Percentiles rank a stretch among this genome's conserved stretches.
Evolutionary conservation across 75 land plant genomes (phyloP).

Genomic region (Cryptomeria japonica): DNA sequence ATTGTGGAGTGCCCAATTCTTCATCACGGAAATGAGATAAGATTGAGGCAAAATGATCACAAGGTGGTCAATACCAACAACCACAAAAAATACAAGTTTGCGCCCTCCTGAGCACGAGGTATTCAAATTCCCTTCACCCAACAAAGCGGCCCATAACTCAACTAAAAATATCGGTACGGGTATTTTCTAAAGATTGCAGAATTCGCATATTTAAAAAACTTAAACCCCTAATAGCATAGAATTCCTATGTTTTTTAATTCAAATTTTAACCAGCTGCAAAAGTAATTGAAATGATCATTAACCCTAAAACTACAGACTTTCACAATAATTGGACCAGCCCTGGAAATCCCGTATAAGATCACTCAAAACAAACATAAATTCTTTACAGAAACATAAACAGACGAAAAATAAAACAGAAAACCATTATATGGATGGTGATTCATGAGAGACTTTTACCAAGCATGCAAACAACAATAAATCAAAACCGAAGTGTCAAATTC

Average conservation of each 20-base stretch:
- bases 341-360: not conserved
- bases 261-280: not conserved
- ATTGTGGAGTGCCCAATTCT: no score
- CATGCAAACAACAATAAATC: slow-evolving; percentile 37
- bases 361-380: not conserved
- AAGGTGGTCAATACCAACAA: no score
- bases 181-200: no score
- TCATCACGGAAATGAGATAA: no score
- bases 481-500: slow-evolving; percentile 4
- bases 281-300: not conserved
- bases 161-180: no score
- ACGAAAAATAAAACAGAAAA: not conserved
- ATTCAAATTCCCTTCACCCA: no score
- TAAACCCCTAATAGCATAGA: not conserved
- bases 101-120: no score
- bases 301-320: not conserved
- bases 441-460: slow-evolving; percentile 87
- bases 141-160: no score
- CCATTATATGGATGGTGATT: slow-evolving; percentile 60
- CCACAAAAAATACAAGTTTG: no score
- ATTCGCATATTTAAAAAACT: not conserved
- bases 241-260: not conserved
- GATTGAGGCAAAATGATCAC: no score
- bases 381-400: not conserved
- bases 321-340: not conserved